Evolutionary conservation across 768 basidiomycete genomes (phyloP).

Genomic region (Postia placenta): DNA sequence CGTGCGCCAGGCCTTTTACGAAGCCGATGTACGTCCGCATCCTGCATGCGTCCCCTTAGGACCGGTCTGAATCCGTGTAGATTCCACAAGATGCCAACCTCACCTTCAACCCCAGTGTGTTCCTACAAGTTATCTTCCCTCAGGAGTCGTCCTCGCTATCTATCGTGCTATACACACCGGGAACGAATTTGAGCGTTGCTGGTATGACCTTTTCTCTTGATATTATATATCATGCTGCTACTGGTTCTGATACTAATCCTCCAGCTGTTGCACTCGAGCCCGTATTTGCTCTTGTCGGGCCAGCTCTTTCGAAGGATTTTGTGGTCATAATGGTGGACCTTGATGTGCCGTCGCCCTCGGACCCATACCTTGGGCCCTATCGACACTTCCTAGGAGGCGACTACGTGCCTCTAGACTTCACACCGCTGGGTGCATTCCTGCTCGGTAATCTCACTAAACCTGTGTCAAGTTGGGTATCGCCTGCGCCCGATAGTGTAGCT

Average conservation of each 20-base stretch:
- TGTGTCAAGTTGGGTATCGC: background rate
- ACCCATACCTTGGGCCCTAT: background rate
- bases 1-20: background rate
- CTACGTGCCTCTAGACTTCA: background rate
- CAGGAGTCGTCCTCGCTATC: background rate
- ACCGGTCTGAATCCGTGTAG: background rate
- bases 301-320: background rate
- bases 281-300: background rate
- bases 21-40: background rate
- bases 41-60: background rate
- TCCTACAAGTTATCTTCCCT: background rate
- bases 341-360: background rate
- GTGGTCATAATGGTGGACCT: background rate
- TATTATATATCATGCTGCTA: background rate
- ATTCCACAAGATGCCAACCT: background rate
- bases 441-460: background rate
- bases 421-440: background rate
- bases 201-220: background rate
- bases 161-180: background rate
- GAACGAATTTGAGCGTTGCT: background rate
- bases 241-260: background rate
- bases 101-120: background rate
- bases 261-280: background rate
- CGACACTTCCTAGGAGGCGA: background rate
- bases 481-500: background rate